Conservation (phyloP, 164 flowering plant species). For the Magnolia sinica region DNA sequence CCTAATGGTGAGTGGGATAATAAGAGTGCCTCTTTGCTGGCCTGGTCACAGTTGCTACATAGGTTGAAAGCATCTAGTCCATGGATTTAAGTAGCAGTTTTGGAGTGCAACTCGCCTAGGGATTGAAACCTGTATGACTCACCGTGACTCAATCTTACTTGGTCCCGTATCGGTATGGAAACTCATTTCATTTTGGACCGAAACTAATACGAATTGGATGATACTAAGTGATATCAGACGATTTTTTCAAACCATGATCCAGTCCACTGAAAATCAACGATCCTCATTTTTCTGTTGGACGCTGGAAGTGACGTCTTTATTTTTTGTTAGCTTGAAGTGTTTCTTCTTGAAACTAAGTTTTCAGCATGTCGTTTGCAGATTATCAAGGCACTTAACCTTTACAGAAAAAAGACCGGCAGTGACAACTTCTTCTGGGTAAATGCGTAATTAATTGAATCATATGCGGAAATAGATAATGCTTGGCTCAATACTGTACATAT, state of each 20-base stretch:
- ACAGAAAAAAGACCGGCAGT: constrained; percentile 77
- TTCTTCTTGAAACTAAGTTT: neutral
- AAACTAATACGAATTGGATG: no score
- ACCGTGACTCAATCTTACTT: no score
- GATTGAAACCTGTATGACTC: no score
- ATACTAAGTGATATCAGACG: no score
- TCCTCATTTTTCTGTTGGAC: neutral
- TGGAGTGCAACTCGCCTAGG: no score
- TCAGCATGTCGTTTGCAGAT: constrained; percentile 49
- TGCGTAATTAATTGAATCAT: neutral
- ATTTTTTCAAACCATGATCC: neutral
- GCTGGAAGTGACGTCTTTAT: neutral
- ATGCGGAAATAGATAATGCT: neutral
- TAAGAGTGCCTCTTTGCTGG: no score
- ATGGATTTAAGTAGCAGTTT: no score
- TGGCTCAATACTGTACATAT: neutral
- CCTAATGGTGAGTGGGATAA: no score
- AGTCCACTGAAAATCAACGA: neutral
- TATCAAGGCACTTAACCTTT: constrained; percentile 87
- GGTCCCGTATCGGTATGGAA: no score
- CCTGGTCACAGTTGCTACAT: no score
- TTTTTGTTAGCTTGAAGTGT: neutral
- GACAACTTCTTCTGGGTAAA: constrained; percentile 83
- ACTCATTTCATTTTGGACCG: no score
- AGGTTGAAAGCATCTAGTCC: no score